Evolutionary conservation across 768 basidiomycete genomes (phyloP).

Genomic region (Leccinum aurantiacum): DNA sequence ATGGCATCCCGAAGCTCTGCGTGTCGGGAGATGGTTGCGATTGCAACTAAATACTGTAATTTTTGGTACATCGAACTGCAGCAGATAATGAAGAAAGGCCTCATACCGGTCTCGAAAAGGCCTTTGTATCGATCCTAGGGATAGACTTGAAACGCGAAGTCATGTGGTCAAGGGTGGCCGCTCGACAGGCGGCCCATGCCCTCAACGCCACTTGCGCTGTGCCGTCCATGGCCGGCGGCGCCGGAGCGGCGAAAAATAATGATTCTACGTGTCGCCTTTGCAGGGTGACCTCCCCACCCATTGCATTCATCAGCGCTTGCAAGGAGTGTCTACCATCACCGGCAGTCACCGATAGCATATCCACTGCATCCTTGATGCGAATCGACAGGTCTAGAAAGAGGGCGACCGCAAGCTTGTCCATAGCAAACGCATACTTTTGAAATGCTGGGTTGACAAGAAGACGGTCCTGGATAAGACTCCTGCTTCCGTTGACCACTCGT

Average conservation of each 20-base stretch:
- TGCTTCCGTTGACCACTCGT: slow-evolving; percentile 7
- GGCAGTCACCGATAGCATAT: slow-evolving; percentile 38
- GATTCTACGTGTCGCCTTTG: slow-evolving; percentile 25
- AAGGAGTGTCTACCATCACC: slow-evolving; percentile 31
- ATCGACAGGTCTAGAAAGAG: slow-evolving; percentile 41
- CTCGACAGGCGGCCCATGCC: slow-evolving; percentile 47
- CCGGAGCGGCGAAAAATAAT: slow-evolving; percentile 30
- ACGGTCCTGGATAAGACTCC: slow-evolving; percentile 28
- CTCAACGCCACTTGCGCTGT: slow-evolving; percentile 34
- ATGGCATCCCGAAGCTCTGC: slow-evolving; percentile 45
- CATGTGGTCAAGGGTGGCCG: slow-evolving; percentile 29
- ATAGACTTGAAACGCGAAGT: slow-evolving; percentile 14
- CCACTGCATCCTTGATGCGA: slow-evolving; percentile 37
- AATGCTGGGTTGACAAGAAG: slow-evolving; percentile 33
- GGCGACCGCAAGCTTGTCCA: slow-evolving; percentile 45
- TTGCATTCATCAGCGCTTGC: slow-evolving; percentile 32
- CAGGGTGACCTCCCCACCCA: slow-evolving; percentile 39
- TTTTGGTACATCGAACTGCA: background rate
- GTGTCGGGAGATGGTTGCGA: slow-evolving; percentile 48
- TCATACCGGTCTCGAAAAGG: slow-evolving; percentile 33
- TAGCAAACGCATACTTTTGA: slow-evolving; percentile 42
- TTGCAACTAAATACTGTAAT: slow-evolving; percentile 40
- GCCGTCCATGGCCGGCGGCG: slow-evolving; percentile 19
- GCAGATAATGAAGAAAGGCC: background rate
- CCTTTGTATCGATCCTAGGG: slow-evolving; percentile 25